Base-by-base conservation (phyloP, 2,329 filamentous ascomycete species). In the Chrysoporthe austroafricana region DNA sequence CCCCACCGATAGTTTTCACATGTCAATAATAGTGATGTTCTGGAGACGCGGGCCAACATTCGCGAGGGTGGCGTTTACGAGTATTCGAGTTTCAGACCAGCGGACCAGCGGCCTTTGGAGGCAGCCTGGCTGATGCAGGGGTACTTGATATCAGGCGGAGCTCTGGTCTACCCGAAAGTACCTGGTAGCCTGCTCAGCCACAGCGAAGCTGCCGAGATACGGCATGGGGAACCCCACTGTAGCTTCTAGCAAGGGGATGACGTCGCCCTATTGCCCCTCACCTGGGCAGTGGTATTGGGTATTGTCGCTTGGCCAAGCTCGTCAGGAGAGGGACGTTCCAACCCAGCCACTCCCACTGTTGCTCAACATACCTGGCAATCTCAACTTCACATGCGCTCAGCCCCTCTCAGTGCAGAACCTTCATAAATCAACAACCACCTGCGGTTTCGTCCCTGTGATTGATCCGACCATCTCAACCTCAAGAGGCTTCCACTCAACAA, bases 201-300 rank as follows among this genome's bases (percentile, higher is more conserved):
- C 32, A 44, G 56, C 9, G n/a, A 21, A 43, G 11, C 54, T 43
- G 54, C 18, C n/a, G 46, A 59, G 16, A 36, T 32, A 50, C 21
- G 63, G 21, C 58, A 32, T 34, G 65, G 52, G 57, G 26, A 36
- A 54, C 63, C 50, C 63, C 63, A 64, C 63, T 59, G 54, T 64
- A 64, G 54, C 54, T 48, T 59, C 26, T 58, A 71, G 57, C 32
- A 70, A 61, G 42, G 70, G 68, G 61, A 68, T 67, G 26, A 69
- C 67, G 54, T 72, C 72, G 63, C 64, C 73, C 42, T 26, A 36
- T 64, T 64, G 63, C 63, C 63, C 63, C 63, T 64, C 63, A 58
- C 42, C 44, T 26, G 26, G 42, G 21, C 18, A 63, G 48, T 62
- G 34, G 39, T 60, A 32, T 46, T 42, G 18, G 21, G 26, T 26